Conservation (phyloP, 2,329 filamentous ascomycete species). For the Ophiostoma quercus region DNA sequence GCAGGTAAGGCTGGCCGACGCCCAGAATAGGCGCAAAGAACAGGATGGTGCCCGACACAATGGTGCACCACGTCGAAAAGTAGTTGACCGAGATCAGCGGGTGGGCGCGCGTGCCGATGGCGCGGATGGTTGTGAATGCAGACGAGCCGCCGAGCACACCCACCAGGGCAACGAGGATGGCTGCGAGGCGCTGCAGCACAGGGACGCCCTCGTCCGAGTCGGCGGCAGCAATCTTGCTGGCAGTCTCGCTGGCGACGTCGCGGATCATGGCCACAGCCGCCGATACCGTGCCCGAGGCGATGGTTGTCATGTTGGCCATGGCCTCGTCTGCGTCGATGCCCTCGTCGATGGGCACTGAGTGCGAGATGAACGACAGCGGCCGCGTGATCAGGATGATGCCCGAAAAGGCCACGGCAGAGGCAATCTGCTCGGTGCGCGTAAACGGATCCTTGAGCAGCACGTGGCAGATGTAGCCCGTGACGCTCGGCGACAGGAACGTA, state of each 20-base stretch:
- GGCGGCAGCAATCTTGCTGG: not conserved
- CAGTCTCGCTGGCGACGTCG: not conserved
- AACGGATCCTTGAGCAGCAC: slow-evolving; percentile 71
- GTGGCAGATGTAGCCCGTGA: slow-evolving; percentile 76
- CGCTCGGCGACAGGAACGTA: slow-evolving; percentile 75
- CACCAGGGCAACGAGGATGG: slow-evolving; percentile 50
- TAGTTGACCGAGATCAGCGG: slow-evolving; percentile 82
- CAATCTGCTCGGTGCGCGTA: slow-evolving; percentile 69
- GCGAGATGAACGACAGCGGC: slow-evolving; percentile 43
- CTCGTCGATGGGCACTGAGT: slow-evolving; percentile 5
- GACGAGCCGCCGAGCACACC: slow-evolving; percentile 71
- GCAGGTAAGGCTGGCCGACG: slow-evolving; percentile 44
- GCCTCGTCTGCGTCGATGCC: not conserved
- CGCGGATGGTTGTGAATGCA: slow-evolving; percentile 69
- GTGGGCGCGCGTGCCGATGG: slow-evolving; percentile 75
- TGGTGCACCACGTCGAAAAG: slow-evolving; percentile 64
- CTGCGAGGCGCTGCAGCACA: slow-evolving; percentile 26
- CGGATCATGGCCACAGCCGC: not conserved
- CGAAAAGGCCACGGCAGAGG: slow-evolving; percentile 65
- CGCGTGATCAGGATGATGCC: slow-evolving; percentile 81
- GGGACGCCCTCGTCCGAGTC: slow-evolving; percentile 9
- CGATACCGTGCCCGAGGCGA: not conserved
- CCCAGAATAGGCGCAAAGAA: slow-evolving; percentile 43
- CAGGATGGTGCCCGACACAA: slow-evolving; percentile 61
- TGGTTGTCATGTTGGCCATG: not conserved